These are phyloP conservation scores for Blastomyces silverae DNA, from an alignment of 2,329 filamentous ascomycete species.

Conservation along the genomic window DNA sequence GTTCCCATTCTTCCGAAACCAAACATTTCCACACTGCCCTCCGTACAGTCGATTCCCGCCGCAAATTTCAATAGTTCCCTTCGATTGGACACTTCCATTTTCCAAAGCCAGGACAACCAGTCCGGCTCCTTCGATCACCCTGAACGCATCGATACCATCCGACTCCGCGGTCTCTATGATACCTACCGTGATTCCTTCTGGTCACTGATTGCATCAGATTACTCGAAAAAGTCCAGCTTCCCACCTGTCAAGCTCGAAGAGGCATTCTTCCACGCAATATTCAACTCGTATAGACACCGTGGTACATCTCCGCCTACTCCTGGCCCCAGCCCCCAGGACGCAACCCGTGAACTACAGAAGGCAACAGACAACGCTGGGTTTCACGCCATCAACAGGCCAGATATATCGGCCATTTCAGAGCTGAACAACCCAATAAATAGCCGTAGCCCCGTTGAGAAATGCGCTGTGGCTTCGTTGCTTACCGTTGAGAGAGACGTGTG, in stretches of 20 bases:
- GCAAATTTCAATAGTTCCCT: constrained; percentile 30
- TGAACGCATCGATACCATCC: constrained; percentile 52
- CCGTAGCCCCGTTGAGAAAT: constrained; percentile 22
- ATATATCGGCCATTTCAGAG: constrained; percentile 6
- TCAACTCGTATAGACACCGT: constrained; percentile 14
- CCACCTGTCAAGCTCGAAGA: constrained; percentile 24
- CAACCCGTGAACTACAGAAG: constrained; percentile 18
- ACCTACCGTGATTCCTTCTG: constrained; percentile 66
- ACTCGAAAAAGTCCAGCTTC: constrained; percentile 35
- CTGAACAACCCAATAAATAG: constrained; percentile 13
- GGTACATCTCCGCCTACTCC: constrained; percentile 24
- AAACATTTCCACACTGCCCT: constrained; percentile 40
- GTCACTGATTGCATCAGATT: constrained; percentile 64
- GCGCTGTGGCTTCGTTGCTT: constrained; percentile 25
- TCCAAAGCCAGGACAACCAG: constrained; percentile 6
- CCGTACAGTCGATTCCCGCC: constrained; percentile 28
- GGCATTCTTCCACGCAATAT: constrained; percentile 22
- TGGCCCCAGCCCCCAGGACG: constrained; percentile 21
- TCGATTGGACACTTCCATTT: constrained; percentile 53
- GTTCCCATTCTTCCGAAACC: constrained; percentile 31
- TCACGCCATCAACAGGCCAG: constrained; percentile 20
- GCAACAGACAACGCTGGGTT: constrained; percentile 17
- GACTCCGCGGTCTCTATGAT: constrained; percentile 64
- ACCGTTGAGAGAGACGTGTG: constrained; percentile 23
- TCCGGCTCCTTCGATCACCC: constrained; percentile 3